These are phyloP conservation scores for Arctostaphylos glauca DNA, from an alignment of 148 eudicot genomes.

Conservation along the genomic window DNA sequence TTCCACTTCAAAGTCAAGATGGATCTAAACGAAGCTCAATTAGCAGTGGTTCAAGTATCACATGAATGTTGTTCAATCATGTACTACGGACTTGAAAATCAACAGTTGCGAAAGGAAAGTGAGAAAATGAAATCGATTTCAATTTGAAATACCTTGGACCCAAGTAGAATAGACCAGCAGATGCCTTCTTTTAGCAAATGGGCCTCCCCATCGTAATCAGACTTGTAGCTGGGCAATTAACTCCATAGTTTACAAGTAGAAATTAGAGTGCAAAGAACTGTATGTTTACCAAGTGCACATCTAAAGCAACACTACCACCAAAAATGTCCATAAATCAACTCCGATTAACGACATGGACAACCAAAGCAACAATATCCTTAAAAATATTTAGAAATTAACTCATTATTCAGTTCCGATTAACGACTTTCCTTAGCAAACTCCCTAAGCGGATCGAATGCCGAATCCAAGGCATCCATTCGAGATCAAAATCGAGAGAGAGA, in stretches of 20 bases:
- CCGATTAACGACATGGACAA: not conserved
- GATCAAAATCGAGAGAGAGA: not conserved
- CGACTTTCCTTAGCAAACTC: conserved; percentile 55
- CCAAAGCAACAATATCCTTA: not conserved
- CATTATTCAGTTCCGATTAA: not conserved
- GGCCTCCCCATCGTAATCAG: too few relatives aligned
- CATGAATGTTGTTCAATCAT: not conserved
- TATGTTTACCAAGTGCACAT: not conserved
- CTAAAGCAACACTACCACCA: not conserved
- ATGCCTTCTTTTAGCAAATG: too few relatives aligned
- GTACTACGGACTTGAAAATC: not conserved
- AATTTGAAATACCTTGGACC: too few relatives aligned
- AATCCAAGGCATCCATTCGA: conserved; percentile 30
- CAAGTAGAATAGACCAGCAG: too few relatives aligned
- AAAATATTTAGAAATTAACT: not conserved
- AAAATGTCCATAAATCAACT: not conserved
- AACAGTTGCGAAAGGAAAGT: not conserved
- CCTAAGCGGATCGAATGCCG: conserved; percentile 51
- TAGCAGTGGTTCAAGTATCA: not conserved
- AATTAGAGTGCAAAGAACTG: not conserved
- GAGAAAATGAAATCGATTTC: not conserved
- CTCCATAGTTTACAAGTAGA: not conserved
- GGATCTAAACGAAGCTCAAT: not conserved
- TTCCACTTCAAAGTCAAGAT: too few relatives aligned
- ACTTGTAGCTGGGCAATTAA: not conserved